Conservation (phyloP, 768 basidiomycete genomes). For the Termitomyces sp. region DNA sequence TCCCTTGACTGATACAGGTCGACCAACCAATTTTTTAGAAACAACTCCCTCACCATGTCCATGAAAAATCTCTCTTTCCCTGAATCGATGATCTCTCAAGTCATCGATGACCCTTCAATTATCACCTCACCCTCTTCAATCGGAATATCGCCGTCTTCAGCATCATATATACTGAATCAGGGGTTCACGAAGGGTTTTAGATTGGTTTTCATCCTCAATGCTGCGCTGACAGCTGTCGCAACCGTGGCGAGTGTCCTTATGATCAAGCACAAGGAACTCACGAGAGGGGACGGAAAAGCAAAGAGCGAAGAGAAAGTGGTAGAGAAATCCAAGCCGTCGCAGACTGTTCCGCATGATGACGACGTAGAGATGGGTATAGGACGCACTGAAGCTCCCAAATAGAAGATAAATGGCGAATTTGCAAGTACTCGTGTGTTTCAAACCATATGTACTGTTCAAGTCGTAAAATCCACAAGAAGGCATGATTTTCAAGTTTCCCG, state of each 20-base stretch:
- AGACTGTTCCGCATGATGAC: background rate
- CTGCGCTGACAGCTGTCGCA: constrained; percentile 48
- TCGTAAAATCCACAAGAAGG: background rate
- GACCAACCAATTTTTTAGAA: constrained; percentile 25
- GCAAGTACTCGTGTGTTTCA: too few species aligned
- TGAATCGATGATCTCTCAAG: constrained; percentile 30
- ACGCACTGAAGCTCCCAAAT: background rate
- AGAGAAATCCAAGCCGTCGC: background rate
- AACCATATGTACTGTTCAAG: background rate
- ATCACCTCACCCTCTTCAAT: constrained; percentile 28
- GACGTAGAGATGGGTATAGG: background rate
- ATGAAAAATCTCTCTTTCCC: constrained; percentile 37
- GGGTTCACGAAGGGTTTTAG: constrained; percentile 59
- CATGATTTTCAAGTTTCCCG: background rate
- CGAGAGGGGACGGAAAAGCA: constrained; percentile 50
- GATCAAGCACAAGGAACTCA: constrained; percentile 61
- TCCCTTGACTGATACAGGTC: background rate
- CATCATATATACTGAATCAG: constrained; percentile 37
- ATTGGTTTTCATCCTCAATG: constrained; percentile 59
- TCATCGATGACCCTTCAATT: constrained; percentile 47
- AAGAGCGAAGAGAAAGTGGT: constrained; percentile 14
- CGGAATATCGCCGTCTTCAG: constrained; percentile 33
- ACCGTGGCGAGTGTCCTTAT: constrained; percentile 53
- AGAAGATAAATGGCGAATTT: background rate
- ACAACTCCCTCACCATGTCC: constrained; percentile 43